A percentile compares a stretch with the other conserved stretches of the same genome.
These are phyloP conservation scores for Solanum gandarillasii DNA, from an alignment of 257 asterid species.

Conservation along the genomic window DNA sequence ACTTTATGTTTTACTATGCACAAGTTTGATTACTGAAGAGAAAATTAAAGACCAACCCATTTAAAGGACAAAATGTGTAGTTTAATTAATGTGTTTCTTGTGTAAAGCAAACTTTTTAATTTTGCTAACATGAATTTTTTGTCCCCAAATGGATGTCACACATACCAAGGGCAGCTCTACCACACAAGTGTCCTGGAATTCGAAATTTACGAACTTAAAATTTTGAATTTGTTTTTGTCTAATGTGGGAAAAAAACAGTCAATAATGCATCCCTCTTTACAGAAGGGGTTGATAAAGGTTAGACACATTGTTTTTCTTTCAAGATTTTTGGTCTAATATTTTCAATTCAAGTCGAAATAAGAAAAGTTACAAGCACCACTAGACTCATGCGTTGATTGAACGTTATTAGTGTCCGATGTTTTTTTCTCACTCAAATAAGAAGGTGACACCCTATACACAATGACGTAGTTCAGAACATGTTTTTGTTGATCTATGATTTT, in stretches of 20 bases:
- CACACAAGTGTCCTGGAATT: neutral
- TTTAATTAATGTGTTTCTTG: neutral
- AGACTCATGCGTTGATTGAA: neutral
- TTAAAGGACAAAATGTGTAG: no score
- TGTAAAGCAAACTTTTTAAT: neutral
- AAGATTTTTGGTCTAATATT: neutral
- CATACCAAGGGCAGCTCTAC: neutral
- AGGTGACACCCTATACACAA: no score
- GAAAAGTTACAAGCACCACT: neutral
- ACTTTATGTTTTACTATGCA: neutral
- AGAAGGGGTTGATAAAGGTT: neutral
- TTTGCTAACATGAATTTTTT: neutral
- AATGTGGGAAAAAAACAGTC: neutral
- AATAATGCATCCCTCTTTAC: neutral
- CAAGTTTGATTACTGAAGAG: neutral
- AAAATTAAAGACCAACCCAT: neutral
- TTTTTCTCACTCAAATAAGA: neutral
- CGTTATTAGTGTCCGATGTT: neutral
- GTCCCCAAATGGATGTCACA: neutral
- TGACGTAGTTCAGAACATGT: no score
- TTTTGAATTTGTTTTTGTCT: neutral
- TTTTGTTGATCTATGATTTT: no score
- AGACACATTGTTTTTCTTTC: neutral
- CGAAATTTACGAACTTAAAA: neutral
- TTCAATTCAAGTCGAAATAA: neutral